Percentiles rank a stretch among this genome's conserved stretches.
phyloP scores from a whole-genome alignment of 805 yeast genomes.

The Candida bentonensis region DNA sequence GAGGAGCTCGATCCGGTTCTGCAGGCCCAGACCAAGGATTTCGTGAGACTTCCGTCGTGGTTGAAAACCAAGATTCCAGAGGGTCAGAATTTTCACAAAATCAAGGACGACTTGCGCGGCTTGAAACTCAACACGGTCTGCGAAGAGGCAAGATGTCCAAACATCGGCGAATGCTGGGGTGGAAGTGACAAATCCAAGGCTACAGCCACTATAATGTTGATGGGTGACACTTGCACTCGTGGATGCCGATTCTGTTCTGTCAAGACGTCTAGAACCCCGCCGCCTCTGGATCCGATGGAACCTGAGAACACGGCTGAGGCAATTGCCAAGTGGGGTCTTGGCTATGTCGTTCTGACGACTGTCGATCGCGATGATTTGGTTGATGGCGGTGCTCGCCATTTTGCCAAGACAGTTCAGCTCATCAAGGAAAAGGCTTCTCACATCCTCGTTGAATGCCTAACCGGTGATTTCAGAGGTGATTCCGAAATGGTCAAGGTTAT shows the following conservation, averaged over 20 bases:
- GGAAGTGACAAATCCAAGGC: constrained; percentile 83
- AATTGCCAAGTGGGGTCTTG: constrained; percentile 93
- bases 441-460: constrained; percentile 79
- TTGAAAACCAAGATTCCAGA: constrained; percentile 93
- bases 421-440: constrained; percentile 85
- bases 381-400: constrained; percentile 89
- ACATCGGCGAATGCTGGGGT: constrained; percentile 99
- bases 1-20: constrained; percentile 50
- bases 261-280: constrained; percentile 79
- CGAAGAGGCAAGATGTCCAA: constrained; percentile 99
- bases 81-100: constrained; percentile 67
- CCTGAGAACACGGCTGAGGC: constrained; percentile 98
- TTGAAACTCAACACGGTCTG: constrained; percentile 88
- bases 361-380: constrained; percentile 91
- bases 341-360: constrained; percentile 92
- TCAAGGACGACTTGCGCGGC: constrained; percentile 79
- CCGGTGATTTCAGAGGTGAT: constrained; percentile 94
- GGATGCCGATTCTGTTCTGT: constrained; percentile 99
- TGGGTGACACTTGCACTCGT: constrained; percentile 98
- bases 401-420: constrained; percentile 71
- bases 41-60: constrained; percentile 76
- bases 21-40: constrained; percentile 21
- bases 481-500: constrained; percentile 62
- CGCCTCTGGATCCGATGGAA: constrained; percentile 85
- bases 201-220: constrained; percentile 91